Evolutionary conservation across 345 rosid genomes (phyloP).

Genomic region (Schrenkiella parvula): DNA sequence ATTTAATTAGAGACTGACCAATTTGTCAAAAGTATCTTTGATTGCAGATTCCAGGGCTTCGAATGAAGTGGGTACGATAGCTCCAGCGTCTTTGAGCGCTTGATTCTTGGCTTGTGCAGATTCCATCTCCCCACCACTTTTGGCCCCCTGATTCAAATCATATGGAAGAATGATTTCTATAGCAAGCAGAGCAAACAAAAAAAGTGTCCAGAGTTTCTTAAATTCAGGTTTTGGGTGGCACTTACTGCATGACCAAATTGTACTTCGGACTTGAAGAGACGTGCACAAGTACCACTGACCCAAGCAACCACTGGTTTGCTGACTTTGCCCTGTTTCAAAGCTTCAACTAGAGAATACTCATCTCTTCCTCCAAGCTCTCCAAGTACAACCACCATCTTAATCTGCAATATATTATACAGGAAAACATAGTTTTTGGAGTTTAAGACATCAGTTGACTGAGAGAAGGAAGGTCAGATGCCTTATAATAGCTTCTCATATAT

Average conservation of each 20-base stretch:
- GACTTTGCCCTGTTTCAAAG: constrained; percentile 87
- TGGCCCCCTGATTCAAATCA: constrained; percentile 70
- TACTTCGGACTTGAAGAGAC: constrained; percentile 94
- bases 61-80: constrained; percentile 87
- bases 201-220: neutral
- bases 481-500: neutral
- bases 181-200: neutral
- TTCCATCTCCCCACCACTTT: constrained; percentile 97
- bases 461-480: neutral
- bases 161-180: constrained; percentile 7
- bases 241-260: constrained; percentile 99
- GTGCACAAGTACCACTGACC: constrained; percentile 99
- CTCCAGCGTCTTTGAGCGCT: constrained; percentile 84
- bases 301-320: constrained; percentile 95
- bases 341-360: constrained; percentile 95
- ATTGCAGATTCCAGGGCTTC: constrained; percentile 76
- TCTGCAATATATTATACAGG: constrained; percentile 37
- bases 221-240: constrained; percentile 16
- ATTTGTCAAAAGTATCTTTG: constrained; percentile 82
- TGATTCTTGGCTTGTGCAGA: constrained; percentile 99
- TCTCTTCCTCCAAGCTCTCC: constrained; percentile 98
- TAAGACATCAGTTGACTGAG: neutral
- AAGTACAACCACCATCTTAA: constrained; percentile 92
- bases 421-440: constrained; percentile 8
- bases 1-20: constrained; percentile 47